Conservation (phyloP, 2,329 filamentous ascomycete genomes). For the Pseudomassariella vexata region DNA sequence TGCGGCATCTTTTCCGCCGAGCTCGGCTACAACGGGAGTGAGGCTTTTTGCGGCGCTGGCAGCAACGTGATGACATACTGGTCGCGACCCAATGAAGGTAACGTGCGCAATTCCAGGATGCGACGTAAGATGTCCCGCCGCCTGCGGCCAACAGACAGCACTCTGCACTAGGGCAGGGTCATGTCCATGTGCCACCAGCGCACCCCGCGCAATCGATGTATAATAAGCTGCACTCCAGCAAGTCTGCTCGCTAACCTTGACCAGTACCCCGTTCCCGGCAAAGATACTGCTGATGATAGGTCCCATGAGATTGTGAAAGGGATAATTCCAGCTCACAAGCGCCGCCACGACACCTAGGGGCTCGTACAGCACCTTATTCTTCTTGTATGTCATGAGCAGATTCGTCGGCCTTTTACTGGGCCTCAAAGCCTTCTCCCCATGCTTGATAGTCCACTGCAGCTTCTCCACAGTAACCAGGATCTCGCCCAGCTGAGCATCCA, state of each 20-base stretch:
- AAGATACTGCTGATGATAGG: slow-evolving; percentile 89
- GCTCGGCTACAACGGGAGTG: slow-evolving; percentile 84
- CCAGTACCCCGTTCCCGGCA: slow-evolving; percentile 82
- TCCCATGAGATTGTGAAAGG: slow-evolving; percentile 91
- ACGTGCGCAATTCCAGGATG: slow-evolving; percentile 82
- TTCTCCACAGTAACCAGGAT: slow-evolving; percentile 92
- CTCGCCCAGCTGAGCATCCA: slow-evolving; percentile 91
- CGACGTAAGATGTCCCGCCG: slow-evolving; percentile 75
- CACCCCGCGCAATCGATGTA: slow-evolving; percentile 68
- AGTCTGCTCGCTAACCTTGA: slow-evolving; percentile 93
- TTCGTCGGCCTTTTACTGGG: slow-evolving; percentile 77
- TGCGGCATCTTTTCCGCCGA: slow-evolving; percentile 92
- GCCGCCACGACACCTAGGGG: slow-evolving; percentile 89
- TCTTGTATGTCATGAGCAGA: slow-evolving; percentile 92
- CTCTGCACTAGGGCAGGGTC: slow-evolving; percentile 77
- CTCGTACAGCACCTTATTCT: slow-evolving; percentile 84
- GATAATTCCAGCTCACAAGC: slow-evolving; percentile 94
- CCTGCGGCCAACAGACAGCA: slow-evolving; percentile 80
- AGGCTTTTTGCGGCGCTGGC: slow-evolving; percentile 77
- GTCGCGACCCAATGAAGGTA: slow-evolving; percentile 90
- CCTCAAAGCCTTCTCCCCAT: slow-evolving; percentile 76
- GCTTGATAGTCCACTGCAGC: slow-evolving; percentile 85
- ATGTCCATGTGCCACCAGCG: slow-evolving; percentile 77
- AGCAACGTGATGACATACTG: slow-evolving; percentile 83
- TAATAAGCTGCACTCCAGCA: slow-evolving; percentile 90